These are phyloP conservation scores for Secale cereale DNA, from an alignment of 176 grass and related monocot species.

Conservation along the genomic window DNA sequence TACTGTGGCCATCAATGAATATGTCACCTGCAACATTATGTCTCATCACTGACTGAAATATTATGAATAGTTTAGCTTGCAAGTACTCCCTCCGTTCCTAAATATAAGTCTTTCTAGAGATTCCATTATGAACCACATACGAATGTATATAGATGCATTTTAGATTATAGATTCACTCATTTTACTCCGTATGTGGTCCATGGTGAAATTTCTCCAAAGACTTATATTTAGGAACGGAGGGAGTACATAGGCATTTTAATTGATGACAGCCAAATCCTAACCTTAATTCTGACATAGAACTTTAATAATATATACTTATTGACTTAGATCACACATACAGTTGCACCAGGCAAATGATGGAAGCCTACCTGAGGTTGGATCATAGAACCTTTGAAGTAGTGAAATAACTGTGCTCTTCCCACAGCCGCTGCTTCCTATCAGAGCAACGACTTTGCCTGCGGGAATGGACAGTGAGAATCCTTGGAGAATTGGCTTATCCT, in stretches of 20 bases:
- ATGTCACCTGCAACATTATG: conserved; percentile 34
- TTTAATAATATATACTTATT: background rate
- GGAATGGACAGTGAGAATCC: conserved; percentile 44
- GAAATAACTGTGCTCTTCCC: conserved; percentile 54
- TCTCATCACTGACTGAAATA: background rate
- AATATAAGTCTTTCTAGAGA: too few relatives aligned
- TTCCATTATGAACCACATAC: too few relatives aligned
- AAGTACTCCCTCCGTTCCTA: too few relatives aligned
- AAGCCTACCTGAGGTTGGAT: conserved; percentile 39
- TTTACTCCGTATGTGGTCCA: too few relatives aligned
- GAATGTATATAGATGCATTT: too few relatives aligned
- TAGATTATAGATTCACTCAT: too few relatives aligned
- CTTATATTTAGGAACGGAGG: too few relatives aligned
- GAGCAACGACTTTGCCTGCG: conserved; percentile 37
- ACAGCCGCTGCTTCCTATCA: conserved; percentile 47
- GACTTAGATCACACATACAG: background rate
- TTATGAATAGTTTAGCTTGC: background rate
- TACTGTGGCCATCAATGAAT: conserved; percentile 37
- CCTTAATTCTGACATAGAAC: background rate
- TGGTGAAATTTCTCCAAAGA: too few relatives aligned
- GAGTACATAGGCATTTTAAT: background rate
- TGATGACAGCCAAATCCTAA: background rate
- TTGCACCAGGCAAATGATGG: conserved; percentile 7
- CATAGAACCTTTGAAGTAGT: conserved; percentile 55
- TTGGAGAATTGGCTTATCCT: conserved; percentile 38